Base-by-base conservation (phyloP, 345 rosid species). In the Brassica cretica region DNA sequence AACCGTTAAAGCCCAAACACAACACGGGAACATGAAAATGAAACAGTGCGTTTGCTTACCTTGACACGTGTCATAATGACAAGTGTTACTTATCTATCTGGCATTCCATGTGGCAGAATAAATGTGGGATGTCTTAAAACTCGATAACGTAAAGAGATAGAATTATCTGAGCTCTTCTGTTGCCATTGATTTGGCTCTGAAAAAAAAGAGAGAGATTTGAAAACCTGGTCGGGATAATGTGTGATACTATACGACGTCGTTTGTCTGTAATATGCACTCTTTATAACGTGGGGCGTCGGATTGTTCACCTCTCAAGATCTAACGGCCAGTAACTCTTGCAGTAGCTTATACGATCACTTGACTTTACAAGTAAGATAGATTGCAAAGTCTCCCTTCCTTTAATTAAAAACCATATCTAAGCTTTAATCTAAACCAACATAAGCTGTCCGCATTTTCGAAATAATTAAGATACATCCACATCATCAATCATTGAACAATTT, bases 151-250 rank as follows among this genome's bases (percentile, higher is more conserved):
- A 27, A 21, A 2, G 30, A 27, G 30, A 27, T 27, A 27, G 62
- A 25, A 64, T 65, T 18, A 33, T 67, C 8, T 32, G 15, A 0
- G 32, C 19, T 46, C 8, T 15, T 68, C 35, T 67, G 1, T 37
- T 12, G 64, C 60, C 78, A 68, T 79, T 79, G 78, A 18, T 74
- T 74, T 74, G 82, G 82, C 70, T 79, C 82, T 25, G 37, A 24
- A 24, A 1, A 24, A 0, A 24, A 1, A 24, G 25, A 24, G 24
- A 21, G 25, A 24, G 74, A 62, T 67, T 73, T 73, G 25, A 73
- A 67, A 72, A 68, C 16, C 41, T 66, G 63, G 64, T 27, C 53
- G 66, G 18, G n/a, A n/a, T n/a, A n/a, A n/a, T n/a, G 61, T 79
- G 67, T 78, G 78, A 14, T 78, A 71, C 71, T 19, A 78, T 71